Percentiles rank a stretch among this genome's conserved stretches.
Conservation (phyloP, 1,284 basidiomycete genomes). For the Leccinum angustisporum region DNA sequence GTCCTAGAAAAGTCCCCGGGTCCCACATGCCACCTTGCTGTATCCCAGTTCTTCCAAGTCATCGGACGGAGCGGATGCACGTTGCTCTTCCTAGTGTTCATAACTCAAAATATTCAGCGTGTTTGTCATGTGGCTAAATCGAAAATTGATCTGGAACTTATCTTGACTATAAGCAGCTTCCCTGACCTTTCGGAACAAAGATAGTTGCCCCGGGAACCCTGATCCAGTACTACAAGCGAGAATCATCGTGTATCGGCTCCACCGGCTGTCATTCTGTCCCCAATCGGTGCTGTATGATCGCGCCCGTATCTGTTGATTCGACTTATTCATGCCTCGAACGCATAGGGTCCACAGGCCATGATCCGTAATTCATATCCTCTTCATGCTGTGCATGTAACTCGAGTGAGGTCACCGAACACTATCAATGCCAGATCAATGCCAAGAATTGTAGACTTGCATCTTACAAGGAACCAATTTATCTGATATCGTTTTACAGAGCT, state of each 20-base stretch:
- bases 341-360: slow-evolving; percentile 1
- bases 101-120: slow-evolving; percentile 20
- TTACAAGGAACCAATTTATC: slow-evolving; percentile 11
- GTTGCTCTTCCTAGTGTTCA: slow-evolving; percentile 18
- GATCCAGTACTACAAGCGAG: slow-evolving; percentile 18
- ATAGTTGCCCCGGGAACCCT: slow-evolving; percentile 23
- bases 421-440: background rate
- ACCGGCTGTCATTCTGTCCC: slow-evolving; percentile 18
- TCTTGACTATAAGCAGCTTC: slow-evolving; percentile 27
- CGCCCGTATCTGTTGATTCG: slow-evolving; percentile 9
- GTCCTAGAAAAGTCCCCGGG: slow-evolving; percentile 26
- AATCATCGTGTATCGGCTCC: slow-evolving; percentile 22
- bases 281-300: slow-evolving; percentile 15
- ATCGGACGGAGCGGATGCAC: slow-evolving; percentile 17
- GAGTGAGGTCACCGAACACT: slow-evolving; percentile 4
- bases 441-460: background rate
- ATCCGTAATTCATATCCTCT: slow-evolving; percentile 9
- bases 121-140: slow-evolving; percentile 36
- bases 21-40: slow-evolving; percentile 32
- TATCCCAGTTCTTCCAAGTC: slow-evolving; percentile 21
- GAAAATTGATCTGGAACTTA: slow-evolving; percentile 21
- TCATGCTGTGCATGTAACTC: background rate
- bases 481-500: slow-evolving; percentile 2
- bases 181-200: slow-evolving; percentile 30
- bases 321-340: slow-evolving; percentile 1